A percentile compares a stretch with the other conserved stretches of the same genome.
Evolutionary conservation across 2,329 filamentous ascomycete species (phyloP).

Genomic region (Nakataea oryzae): DNA sequence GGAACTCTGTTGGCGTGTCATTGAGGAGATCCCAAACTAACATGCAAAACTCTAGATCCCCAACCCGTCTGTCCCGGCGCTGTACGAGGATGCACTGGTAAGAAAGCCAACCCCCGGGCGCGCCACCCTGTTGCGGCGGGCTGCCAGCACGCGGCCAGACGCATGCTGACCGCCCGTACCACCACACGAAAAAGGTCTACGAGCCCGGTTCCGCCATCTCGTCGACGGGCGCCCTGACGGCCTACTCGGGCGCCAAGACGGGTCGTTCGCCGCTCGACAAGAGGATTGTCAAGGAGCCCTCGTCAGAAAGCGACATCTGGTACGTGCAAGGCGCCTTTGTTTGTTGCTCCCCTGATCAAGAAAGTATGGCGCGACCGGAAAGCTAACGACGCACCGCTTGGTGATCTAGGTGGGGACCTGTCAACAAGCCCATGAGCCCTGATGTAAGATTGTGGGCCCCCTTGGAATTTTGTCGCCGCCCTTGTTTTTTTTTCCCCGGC

Average conservation of each 20-base stretch:
- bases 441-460: slow-evolving; percentile 57
- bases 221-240: slow-evolving; percentile 85
- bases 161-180: background rate
- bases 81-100: slow-evolving; percentile 98
- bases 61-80: slow-evolving; percentile 88
- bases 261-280: slow-evolving; percentile 95
- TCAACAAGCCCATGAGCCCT: slow-evolving; percentile 97
- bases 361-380: background rate
- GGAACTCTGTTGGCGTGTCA: background rate
- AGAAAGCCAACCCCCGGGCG: slow-evolving; percentile 4
- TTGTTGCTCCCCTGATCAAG: background rate
- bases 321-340: slow-evolving; percentile 19
- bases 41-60: slow-evolving; percentile 41
- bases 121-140: background rate
- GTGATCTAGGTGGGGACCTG: slow-evolving; percentile 68
- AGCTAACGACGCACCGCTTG: slow-evolving; percentile 3
- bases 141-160: background rate
- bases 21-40: background rate
- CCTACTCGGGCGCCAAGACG: slow-evolving; percentile 97
- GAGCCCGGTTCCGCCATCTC: slow-evolving; percentile 97
- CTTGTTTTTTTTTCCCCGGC: slow-evolving; percentile 1
- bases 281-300: slow-evolving; percentile 86
- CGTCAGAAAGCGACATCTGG: slow-evolving; percentile 89
- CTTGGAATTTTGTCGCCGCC: slow-evolving; percentile 5
- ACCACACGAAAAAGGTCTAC: slow-evolving; percentile 43